Conservation (phyloP, 164 flowering plant species). For the Cinnamomum micranthum region DNA sequence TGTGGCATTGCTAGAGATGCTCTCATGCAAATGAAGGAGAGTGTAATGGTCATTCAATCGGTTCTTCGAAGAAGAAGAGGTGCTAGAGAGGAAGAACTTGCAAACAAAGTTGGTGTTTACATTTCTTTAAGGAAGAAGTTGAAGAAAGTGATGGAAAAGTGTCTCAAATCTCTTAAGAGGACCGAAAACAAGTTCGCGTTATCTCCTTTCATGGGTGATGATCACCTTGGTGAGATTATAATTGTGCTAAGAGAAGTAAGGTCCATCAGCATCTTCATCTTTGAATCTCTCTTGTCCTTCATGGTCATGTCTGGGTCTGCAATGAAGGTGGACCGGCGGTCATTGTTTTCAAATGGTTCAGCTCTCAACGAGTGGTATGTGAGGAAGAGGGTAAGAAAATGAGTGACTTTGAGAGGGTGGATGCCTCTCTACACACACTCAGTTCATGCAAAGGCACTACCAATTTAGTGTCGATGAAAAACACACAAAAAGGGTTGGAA, state of each 20-base stretch:
- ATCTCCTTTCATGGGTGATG: not conserved
- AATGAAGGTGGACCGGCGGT: conserved; percentile 26
- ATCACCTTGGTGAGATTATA: conserved; percentile 14
- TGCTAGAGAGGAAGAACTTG: not conserved
- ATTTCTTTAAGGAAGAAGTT: conserved; percentile 23
- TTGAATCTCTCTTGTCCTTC: conserved; percentile 27
- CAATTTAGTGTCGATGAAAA: conserved; percentile 20
- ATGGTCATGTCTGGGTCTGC: conserved; percentile 21
- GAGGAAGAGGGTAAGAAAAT: conserved; percentile 2
- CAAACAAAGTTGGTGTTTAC: conserved; percentile 12
- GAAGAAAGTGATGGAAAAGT: conserved; percentile 23
- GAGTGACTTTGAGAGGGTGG: conserved; percentile 42
- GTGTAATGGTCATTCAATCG: not conserved
- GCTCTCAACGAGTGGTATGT: conserved; percentile 8
- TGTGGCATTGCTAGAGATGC: conserved; percentile 28
- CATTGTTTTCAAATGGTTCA: conserved; percentile 23
- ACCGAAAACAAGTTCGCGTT: conserved; percentile 3
- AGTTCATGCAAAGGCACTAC: conserved; percentile 11
- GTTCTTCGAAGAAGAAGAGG: no score
- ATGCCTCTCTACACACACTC: conserved; percentile 18
- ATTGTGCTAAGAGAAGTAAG: conserved; percentile 35
- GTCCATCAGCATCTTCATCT: conserved; percentile 21
- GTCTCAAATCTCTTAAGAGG: conserved; percentile 23
- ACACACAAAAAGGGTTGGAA: conserved; percentile 41
- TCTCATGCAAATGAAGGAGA: conserved; percentile 26